Conservation (phyloP, 495 filamentous ascomycete genomes). For the Penicillium lividum region DNA sequence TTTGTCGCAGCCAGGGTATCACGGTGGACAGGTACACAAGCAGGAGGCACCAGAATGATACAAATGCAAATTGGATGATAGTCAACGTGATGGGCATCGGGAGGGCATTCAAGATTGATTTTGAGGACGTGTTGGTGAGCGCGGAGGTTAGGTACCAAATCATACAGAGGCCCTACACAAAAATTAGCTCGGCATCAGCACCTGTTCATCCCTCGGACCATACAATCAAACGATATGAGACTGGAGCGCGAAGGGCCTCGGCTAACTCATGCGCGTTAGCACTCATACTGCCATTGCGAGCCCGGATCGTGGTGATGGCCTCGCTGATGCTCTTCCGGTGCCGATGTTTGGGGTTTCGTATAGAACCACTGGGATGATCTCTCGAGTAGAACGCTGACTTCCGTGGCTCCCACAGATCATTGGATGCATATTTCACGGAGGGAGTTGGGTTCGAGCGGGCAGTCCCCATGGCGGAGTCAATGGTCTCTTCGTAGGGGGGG, state of each 20-base stretch:
- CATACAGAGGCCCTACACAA: slow-evolving; percentile 69
- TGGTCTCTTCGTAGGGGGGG: slow-evolving; percentile 43
- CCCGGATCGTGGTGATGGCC: slow-evolving; percentile 77
- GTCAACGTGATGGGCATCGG: slow-evolving; percentile 92
- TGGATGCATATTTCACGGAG: slow-evolving; percentile 36
- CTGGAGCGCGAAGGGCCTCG: slow-evolving; percentile 83
- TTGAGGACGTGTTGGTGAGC: slow-evolving; percentile 95
- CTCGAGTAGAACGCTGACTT: slow-evolving; percentile 34
- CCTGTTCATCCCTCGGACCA: slow-evolving; percentile 31
- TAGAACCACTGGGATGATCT: slow-evolving; percentile 43
- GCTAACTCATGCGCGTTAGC: slow-evolving; percentile 92
- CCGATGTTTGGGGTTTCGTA: slow-evolving; percentile 57
- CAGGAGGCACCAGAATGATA: slow-evolving; percentile 82
- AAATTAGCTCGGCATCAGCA: slow-evolving; percentile 15
- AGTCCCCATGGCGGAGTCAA: slow-evolving; percentile 31
- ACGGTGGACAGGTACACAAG: slow-evolving; percentile 69
- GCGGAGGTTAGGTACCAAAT: slow-evolving; percentile 95
- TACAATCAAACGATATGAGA: slow-evolving; percentile 87
- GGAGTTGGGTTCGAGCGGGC: slow-evolving; percentile 25
- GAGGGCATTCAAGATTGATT: slow-evolving; percentile 93
- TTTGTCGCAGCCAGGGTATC: slow-evolving; percentile 65
- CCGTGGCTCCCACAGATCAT: slow-evolving; percentile 41
- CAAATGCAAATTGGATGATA: slow-evolving; percentile 91
- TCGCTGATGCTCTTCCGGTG: slow-evolving; percentile 84
- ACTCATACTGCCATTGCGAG: slow-evolving; percentile 77